Conservation (phyloP, 2,329 filamentous ascomycete species). For the Gaeumannomyces sp. region DNA sequence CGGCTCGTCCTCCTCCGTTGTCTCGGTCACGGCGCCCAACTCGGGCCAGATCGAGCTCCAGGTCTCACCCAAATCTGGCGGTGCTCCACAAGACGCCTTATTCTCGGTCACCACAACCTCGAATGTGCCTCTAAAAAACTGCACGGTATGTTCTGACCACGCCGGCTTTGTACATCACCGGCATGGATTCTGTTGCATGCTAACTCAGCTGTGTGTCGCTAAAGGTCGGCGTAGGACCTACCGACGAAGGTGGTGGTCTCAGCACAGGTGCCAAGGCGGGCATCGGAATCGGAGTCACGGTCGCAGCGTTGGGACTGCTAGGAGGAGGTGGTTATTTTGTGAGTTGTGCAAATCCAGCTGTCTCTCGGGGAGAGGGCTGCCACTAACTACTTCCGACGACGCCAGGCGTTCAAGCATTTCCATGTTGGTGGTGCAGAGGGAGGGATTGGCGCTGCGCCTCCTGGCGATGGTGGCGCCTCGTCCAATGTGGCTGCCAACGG, state of each 20-base stretch:
- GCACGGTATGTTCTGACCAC: conserved; percentile 17
- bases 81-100: conserved; percentile 15
- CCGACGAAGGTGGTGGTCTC: conserved; percentile 11
- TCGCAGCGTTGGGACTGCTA: conserved; percentile 10
- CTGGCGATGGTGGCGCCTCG: conserved; percentile 4
- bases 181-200: not conserved
- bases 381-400: no score
- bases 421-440: conserved; percentile 5
- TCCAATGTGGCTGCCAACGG: not conserved
- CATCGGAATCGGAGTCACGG: conserved; percentile 13
- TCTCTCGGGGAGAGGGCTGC: no score
- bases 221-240: not conserved
- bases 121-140: conserved; percentile 20
- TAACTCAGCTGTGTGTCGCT: not conserved
- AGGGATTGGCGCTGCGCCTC: not conserved
- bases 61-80: conserved; percentile 13
- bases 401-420: conserved; percentile 13
- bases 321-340: conserved; percentile 13
- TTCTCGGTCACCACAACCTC: conserved; percentile 18
- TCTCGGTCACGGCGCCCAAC: conserved; percentile 15
- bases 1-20: conserved; percentile 2
- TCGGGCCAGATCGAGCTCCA: conserved; percentile 17
- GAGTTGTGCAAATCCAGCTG: not conserved
- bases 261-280: conserved; percentile 16
- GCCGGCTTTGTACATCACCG: not conserved